These are phyloP conservation scores for Yamadazyma sp. DNA, from an alignment of 1,139 yeast genomes.

Conservation along the genomic window DNA sequence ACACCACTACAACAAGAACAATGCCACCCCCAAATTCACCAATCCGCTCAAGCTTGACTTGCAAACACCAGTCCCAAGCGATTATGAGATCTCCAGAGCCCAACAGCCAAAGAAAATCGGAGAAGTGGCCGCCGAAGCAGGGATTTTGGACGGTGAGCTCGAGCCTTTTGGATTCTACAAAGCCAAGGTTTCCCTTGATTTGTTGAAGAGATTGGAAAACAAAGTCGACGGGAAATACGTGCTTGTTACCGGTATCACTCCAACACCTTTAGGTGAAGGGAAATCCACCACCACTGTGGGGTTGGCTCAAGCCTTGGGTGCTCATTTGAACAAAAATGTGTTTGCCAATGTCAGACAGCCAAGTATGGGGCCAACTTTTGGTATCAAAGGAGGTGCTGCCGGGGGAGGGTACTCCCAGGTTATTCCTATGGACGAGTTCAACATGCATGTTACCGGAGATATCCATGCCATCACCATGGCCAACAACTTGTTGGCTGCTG, in stretches of 20 bases:
- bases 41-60: slow-evolving; percentile 67
- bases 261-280: slow-evolving; percentile 98
- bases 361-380: slow-evolving; percentile 98
- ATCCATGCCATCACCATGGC: slow-evolving; percentile 97
- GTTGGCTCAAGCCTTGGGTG: slow-evolving; percentile 93
- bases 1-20: slow-evolving; percentile 43
- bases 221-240: slow-evolving; percentile 85
- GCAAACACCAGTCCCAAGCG: slow-evolving; percentile 86
- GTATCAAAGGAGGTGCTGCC: slow-evolving; percentile 99
- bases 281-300: slow-evolving; percentile 97
- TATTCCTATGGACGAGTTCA: slow-evolving; percentile 98
- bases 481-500: slow-evolving; percentile 93
- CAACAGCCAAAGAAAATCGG: slow-evolving; percentile 85
- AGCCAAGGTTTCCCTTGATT: slow-evolving; percentile 81
- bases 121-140: slow-evolving; percentile 81
- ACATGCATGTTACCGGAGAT: slow-evolving; percentile 97
- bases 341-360: slow-evolving; percentile 98
- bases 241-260: slow-evolving; percentile 95
- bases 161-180: slow-evolving; percentile 92
- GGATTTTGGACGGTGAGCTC: slow-evolving; percentile 76
- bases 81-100: slow-evolving; percentile 86
- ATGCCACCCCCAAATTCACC: slow-evolving; percentile 51
- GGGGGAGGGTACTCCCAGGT: slow-evolving; percentile 99
- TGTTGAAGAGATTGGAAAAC: slow-evolving; percentile 68
- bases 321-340: slow-evolving; percentile 81